Base-by-base conservation (phyloP, 108 stramenopile genomes). In the Pelagomonas calceolata region DNA sequence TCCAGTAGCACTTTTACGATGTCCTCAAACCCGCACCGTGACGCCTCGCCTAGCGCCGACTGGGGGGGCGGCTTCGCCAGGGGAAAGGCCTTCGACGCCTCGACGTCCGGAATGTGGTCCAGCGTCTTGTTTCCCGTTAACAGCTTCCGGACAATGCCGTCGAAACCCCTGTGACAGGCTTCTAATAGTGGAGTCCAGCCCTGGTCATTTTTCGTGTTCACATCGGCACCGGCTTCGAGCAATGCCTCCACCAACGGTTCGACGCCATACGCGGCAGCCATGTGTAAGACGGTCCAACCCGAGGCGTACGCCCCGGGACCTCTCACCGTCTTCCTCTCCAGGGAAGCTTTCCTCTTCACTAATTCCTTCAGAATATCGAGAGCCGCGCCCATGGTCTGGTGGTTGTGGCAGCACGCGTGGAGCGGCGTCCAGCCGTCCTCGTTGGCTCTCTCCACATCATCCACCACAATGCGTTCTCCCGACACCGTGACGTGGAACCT, bases 271-370 rank as follows among this genome's bases (percentile, higher is more conserved):
- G 79, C 84, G 69, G 76, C 68, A 9, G 84, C 84, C 80, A 85
- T 85, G 73, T 85, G 82, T 45, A 85, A 75, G 18, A 82, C 64
- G 5, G 84, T 85, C 80, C 82, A 85, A 14, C 84, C 82, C 29
- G 76, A 66, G 63, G 76, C 79, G 80, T 80, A 85, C 37, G 78
- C 75, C 12, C 84, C 84, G 18, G 84, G 84, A 0, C 84, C 84
- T 0, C 66, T 33, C 15, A 0, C 70, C 21, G 84, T 85, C 65
- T 73, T 74, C 18, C n/a, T 34, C 31, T 85, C 75, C 34, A 83
- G 34, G 33, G 67, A 64, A 0, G 75, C 73, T 4, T 78, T 78
- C 4, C 34, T 60, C 29, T 63, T 51, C 51, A 64, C 43, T 31
- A 72, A 36, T 32, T 77, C 80, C 32, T 77, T 51, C n/a, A 78